Evolutionary conservation across 2,329 filamentous ascomycete genomes (phyloP).

Genomic region (Fusarium palustre): DNA sequence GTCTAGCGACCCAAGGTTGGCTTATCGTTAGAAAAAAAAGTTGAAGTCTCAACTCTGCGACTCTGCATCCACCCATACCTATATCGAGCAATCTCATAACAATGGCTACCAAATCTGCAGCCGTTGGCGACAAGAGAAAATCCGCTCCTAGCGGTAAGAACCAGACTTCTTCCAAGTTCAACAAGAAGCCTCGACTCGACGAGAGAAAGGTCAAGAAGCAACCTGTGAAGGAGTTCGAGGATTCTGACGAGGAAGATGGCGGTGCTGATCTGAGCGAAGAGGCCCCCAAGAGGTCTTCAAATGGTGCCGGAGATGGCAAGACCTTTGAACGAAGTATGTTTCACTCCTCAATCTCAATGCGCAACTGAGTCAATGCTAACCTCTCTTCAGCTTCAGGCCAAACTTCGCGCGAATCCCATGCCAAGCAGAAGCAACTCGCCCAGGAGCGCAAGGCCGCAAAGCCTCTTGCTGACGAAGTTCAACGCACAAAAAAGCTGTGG

Average conservation of each 20-base stretch:
- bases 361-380: slow-evolving; percentile 14
- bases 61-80: slow-evolving; percentile 34
- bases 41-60: slow-evolving; percentile 38
- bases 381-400: slow-evolving; percentile 56
- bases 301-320: slow-evolving; percentile 52
- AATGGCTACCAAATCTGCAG: slow-evolving; percentile 64
- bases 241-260: slow-evolving; percentile 67
- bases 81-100: slow-evolving; percentile 21
- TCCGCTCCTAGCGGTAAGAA: slow-evolving; percentile 59
- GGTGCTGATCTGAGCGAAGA: slow-evolving; percentile 60
- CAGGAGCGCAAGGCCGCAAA: slow-evolving; percentile 93
- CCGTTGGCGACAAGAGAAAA: slow-evolving; percentile 69
- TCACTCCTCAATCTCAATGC: background rate
- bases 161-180: slow-evolving; percentile 54
- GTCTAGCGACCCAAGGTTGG: slow-evolving; percentile 18
- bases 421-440: slow-evolving; percentile 89
- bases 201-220: slow-evolving; percentile 51
- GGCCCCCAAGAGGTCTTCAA: slow-evolving; percentile 53
- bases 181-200: slow-evolving; percentile 66
- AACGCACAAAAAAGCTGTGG: slow-evolving; percentile 96
- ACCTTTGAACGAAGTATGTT: slow-evolving; percentile 58
- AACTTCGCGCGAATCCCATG: slow-evolving; percentile 86
- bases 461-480: slow-evolving; percentile 89
- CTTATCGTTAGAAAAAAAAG: slow-evolving; percentile 48
- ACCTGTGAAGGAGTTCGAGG: slow-evolving; percentile 57